A percentile compares a stretch with the other conserved stretches of the same genome.
These are phyloP conservation scores for Podila epicladia DNA, from an alignment of 192 early-diverging fungal species.

Conservation along the genomic window DNA sequence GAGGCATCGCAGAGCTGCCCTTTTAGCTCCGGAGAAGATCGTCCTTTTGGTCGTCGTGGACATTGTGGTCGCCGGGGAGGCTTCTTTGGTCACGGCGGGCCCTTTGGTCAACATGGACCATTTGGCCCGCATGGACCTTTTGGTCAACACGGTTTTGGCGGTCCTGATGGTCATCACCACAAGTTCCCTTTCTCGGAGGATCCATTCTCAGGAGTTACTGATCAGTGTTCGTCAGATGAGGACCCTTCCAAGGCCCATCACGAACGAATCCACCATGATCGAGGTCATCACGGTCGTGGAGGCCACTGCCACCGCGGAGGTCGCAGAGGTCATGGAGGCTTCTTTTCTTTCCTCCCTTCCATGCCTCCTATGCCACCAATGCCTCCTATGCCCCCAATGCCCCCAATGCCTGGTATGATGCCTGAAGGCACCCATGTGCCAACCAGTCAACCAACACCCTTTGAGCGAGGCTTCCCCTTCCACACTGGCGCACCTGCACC, in stretches of 20 bases:
- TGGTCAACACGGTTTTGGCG: background rate
- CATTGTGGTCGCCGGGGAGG: background rate
- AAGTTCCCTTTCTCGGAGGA: background rate
- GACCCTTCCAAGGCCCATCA: background rate
- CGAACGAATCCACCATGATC: slow-evolving; percentile 4
- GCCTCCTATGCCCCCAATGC: slow-evolving; percentile 10
- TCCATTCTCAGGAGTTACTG: slow-evolving; percentile 15
- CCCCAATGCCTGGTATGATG: background rate
- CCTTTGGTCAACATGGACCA: background rate
- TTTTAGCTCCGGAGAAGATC: slow-evolving; percentile 17
- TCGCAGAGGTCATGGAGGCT: slow-evolving; percentile 15
- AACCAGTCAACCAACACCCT: background rate
- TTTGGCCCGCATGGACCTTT: background rate
- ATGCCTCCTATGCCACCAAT: slow-evolving; percentile 32
- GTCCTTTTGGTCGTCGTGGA: slow-evolving; percentile 14
- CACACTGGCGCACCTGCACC: slow-evolving; percentile 5
- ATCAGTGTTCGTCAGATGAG: background rate
- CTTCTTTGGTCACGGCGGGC: slow-evolving; percentile 7
- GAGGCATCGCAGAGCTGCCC: slow-evolving; percentile 17
- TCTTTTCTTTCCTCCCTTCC: slow-evolving; percentile 8
- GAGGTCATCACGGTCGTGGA: slow-evolving; percentile 9
- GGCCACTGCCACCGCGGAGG: slow-evolving; percentile 4
- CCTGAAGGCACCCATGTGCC: background rate
- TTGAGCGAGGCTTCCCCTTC: slow-evolving; percentile 4
- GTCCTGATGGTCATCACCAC: background rate